A percentile compares a stretch with the other conserved stretches of the same genome.
phyloP scores from a whole-genome alignment of 1,139 yeast genomes.

The Komagataea norvegica region DNA sequence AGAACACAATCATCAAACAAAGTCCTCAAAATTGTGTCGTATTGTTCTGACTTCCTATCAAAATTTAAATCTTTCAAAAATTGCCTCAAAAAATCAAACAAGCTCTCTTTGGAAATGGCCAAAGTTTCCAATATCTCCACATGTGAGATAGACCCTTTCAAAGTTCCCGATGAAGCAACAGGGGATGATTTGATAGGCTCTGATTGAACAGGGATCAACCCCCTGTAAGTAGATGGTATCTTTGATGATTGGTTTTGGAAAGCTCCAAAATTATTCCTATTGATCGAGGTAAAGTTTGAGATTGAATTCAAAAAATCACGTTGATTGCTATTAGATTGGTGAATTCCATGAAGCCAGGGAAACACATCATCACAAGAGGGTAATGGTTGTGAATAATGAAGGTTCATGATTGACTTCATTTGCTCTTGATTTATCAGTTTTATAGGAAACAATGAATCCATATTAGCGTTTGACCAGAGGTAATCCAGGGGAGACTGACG shows the following conservation, averaged over 20 bases:
- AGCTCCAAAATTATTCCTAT: slow-evolving; percentile 20
- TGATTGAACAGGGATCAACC: slow-evolving; percentile 39
- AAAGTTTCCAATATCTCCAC: slow-evolving; percentile 52
- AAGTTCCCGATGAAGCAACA: slow-evolving; percentile 40
- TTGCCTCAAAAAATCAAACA: slow-evolving; percentile 13
- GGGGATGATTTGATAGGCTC: slow-evolving; percentile 29
- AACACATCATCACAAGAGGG: slow-evolving; percentile 70
- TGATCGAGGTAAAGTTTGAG: slow-evolving; percentile 20
- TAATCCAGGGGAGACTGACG: slow-evolving; percentile 20
- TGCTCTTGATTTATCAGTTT: slow-evolving; percentile 31
- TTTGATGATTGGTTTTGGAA: slow-evolving; percentile 29
- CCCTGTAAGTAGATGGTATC: slow-evolving; percentile 27
- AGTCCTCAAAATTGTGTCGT: slow-evolving; percentile 25
- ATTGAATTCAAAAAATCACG: slow-evolving; percentile 21
- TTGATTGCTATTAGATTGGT: slow-evolving; percentile 28
- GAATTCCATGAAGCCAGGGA: slow-evolving; percentile 88
- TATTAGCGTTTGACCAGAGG: slow-evolving; percentile 15
- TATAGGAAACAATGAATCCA: slow-evolving; percentile 22
- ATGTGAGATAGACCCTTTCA: slow-evolving; percentile 61
- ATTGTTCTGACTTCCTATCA: slow-evolving; percentile 16
- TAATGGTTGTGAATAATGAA: slow-evolving; percentile 44
- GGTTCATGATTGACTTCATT: slow-evolving; percentile 35
- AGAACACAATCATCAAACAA: slow-evolving; percentile 38
- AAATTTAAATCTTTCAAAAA: slow-evolving; percentile 21
- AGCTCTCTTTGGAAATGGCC: slow-evolving; percentile 18